Conservation (phyloP, 2,329 filamentous ascomycete genomes). For the Trichothecium sympodiale region DNA sequence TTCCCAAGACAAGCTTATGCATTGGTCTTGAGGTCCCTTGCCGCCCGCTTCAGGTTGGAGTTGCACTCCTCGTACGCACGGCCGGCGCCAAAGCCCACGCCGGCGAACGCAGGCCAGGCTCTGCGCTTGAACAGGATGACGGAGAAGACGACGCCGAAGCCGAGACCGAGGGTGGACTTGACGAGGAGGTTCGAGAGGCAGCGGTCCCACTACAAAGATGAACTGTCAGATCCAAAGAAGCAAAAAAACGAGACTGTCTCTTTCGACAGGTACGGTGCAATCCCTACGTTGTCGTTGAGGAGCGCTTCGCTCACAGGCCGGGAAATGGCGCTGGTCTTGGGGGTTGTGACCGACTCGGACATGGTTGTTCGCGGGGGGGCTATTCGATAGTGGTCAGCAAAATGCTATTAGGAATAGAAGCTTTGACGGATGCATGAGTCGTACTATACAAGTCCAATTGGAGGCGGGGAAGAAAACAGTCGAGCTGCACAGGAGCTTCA, state of each 20-base stretch:
- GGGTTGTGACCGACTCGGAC: constrained; percentile 37
- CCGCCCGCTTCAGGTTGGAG: constrained; percentile 56
- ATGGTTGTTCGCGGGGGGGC: constrained; percentile 35
- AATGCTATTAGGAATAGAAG: not conserved
- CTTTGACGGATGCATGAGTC: constrained; percentile 10
- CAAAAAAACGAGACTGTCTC: constrained; percentile 10
- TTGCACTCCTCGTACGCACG: constrained; percentile 98
- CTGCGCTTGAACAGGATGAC: constrained; percentile 96
- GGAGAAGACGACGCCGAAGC: constrained; percentile 97
- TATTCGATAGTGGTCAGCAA: too few relatives aligned
- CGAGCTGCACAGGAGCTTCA: constrained; percentile 19
- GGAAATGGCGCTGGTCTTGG: constrained; percentile 52
- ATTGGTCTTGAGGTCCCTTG: constrained; percentile 40
- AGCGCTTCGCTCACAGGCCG: constrained; percentile 94
- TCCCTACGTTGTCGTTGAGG: constrained; percentile 90
- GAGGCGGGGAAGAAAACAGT: constrained; percentile 10
- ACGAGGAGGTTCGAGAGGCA: constrained; percentile 96
- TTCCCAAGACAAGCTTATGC: constrained; percentile 1
- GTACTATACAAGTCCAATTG: constrained; percentile 12
- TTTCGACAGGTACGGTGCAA: constrained; percentile 5
- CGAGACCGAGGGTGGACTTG: constrained; percentile 89
- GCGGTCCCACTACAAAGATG: constrained; percentile 72
- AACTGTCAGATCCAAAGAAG: not conserved
- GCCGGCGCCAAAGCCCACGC: constrained; percentile 88
- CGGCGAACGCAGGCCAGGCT: constrained; percentile 94